These are phyloP conservation scores for Suillus cothurnatus DNA, from an alignment of 768 basidiomycete genomes.

Conservation along the genomic window DNA sequence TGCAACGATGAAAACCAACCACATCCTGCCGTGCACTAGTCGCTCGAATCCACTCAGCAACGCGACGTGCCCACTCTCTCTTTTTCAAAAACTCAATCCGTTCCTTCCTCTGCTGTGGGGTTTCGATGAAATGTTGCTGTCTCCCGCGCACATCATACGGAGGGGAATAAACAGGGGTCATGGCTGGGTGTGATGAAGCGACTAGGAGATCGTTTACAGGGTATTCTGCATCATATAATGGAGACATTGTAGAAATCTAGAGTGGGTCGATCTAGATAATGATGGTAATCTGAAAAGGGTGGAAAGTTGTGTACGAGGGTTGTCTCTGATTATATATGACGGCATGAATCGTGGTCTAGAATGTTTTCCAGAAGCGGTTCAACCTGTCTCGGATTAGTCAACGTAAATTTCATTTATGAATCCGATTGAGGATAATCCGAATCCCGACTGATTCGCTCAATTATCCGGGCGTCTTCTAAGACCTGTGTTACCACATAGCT, in stretches of 20 bases:
- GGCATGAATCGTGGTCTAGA: conserved; percentile 8
- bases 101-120: conserved; percentile 47
- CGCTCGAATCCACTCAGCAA: conserved; percentile 40
- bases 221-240: background rate
- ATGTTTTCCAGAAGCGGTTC: conserved; percentile 11
- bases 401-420: conserved; percentile 11
- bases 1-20: conserved; percentile 15
- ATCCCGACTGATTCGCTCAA: background rate
- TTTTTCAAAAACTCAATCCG: conserved; percentile 54
- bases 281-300: conserved; percentile 7
- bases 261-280: background rate
- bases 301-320: conserved; percentile 14
- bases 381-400: conserved; percentile 11
- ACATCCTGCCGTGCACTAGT: conserved; percentile 31
- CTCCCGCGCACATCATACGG: conserved; percentile 46
- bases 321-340: conserved; percentile 13
- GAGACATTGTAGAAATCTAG: background rate
- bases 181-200: conserved; percentile 19
- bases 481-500: background rate
- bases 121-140: conserved; percentile 48
- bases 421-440: background rate
- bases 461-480: background rate
- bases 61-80: conserved; percentile 44
- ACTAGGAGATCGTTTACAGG: conserved; percentile 8
- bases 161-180: conserved; percentile 28